Evolutionary conservation across 202 grass and related monocot genomes (phyloP).

Genomic region (Panicum hallii): DNA sequence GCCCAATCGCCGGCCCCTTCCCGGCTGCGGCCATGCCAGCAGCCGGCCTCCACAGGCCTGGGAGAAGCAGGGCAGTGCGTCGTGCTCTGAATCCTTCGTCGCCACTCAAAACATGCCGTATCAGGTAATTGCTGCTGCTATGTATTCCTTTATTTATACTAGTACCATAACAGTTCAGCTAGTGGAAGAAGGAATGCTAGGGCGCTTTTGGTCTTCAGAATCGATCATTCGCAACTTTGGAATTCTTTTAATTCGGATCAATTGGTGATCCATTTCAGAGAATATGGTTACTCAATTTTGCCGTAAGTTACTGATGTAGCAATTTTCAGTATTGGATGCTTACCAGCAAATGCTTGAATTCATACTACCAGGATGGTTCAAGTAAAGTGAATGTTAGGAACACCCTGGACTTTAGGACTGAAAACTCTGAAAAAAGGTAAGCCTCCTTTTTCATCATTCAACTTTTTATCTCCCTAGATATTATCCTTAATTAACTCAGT

Average conservation of each 20-base stretch:
- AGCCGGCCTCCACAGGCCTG: not conserved
- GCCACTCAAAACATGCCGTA: slow-evolving; percentile 47
- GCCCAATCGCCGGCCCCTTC: no score
- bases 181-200: not conserved
- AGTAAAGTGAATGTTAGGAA: no score
- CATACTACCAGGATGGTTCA: no score
- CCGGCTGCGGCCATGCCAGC: no score
- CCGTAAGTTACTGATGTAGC: no score
- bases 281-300: not conserved
- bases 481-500: no score
- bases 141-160: not conserved
- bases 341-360: no score
- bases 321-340: no score
- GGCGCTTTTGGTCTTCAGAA: not conserved
- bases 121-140: slow-evolving; percentile 52
- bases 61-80: slow-evolving; percentile 60
- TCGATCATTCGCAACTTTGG: not conserved
- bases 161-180: not conserved
- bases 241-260: not conserved
- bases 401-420: no score
- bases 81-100: slow-evolving; percentile 48
- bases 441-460: no score
- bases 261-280: not conserved
- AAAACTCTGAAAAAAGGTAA: no score
- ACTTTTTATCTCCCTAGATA: no score